These are phyloP conservation scores for Pyrenophora seminiperda DNA, from an alignment of 2,329 filamentous ascomycete genomes.

Conservation along the genomic window DNA sequence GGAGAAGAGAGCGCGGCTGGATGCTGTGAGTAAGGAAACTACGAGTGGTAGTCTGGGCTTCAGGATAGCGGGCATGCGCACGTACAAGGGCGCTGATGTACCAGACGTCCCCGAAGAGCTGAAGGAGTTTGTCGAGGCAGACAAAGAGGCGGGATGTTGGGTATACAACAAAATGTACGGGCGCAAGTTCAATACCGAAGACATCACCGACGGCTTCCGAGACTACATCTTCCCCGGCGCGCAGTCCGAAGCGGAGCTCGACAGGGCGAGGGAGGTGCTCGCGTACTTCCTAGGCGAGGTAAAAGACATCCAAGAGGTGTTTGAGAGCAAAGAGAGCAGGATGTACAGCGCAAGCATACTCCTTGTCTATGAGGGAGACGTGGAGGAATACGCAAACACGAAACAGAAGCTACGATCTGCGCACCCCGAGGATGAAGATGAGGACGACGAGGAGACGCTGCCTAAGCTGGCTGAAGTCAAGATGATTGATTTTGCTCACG, in stretches of 20 bases:
- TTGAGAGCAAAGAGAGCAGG: conserved; percentile 66
- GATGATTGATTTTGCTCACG: conserved; percentile 97
- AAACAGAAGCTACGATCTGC: conserved; percentile 35
- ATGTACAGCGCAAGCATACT: conserved; percentile 71
- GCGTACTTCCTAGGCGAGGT: conserved; percentile 52
- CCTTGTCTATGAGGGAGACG: conserved; percentile 70
- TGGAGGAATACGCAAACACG: conserved; percentile 57
- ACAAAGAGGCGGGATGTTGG: conserved; percentile 60
- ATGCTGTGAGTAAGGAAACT: conserved; percentile 63
- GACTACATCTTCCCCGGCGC: conserved; percentile 58
- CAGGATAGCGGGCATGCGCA: conserved; percentile 69
- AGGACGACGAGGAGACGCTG: conserved; percentile 51
- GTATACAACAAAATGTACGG: conserved; percentile 71
- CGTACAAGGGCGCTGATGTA: conserved; percentile 52
- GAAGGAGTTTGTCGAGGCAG: conserved; percentile 43
- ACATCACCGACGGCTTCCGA: conserved; percentile 62
- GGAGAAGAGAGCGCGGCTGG: conserved; percentile 63
- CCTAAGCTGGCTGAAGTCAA: conserved; percentile 79
- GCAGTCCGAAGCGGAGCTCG: conserved; percentile 32
- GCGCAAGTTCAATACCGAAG: conserved; percentile 59
- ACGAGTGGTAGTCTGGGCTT: conserved; percentile 66
- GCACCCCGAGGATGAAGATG: conserved; percentile 45
- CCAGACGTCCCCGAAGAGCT: conserved; percentile 30
- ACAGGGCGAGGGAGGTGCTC: conserved; percentile 55
- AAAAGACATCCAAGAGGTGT: conserved; percentile 60